A percentile compares a stretch with the other conserved stretches of the same genome.
phyloP scores from a whole-genome alignment of 345 rosid genomes.

The Eucalyptus tenuipes region DNA sequence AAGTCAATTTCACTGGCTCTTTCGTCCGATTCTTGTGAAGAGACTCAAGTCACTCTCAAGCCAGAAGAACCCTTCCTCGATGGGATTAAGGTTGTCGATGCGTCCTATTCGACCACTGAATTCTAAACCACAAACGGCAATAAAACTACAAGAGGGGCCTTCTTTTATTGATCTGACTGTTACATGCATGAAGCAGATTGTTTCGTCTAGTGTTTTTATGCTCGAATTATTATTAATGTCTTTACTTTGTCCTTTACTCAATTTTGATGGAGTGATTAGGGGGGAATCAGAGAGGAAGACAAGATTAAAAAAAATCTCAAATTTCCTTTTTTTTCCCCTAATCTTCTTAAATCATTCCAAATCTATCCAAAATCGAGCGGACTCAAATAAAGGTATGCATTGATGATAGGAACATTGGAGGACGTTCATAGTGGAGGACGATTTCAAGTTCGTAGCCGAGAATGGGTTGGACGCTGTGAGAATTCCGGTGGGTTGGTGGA shows the following conservation, averaged over 20 bases:
- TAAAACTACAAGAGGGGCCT: too few species aligned
- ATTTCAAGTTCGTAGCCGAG: slow-evolving; percentile 38
- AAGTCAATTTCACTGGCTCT: not conserved
- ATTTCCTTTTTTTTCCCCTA: not conserved
- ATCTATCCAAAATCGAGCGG: not conserved
- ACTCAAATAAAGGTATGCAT: not conserved
- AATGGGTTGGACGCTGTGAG: slow-evolving; percentile 39
- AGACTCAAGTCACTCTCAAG: not conserved
- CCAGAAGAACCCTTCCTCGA: not conserved
- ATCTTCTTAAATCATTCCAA: not conserved
- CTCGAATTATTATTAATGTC: not conserved
- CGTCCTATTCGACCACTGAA: not conserved
- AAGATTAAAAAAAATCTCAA: not conserved
- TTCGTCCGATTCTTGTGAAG: not conserved
- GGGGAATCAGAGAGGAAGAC: not conserved
- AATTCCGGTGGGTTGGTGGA: slow-evolving; percentile 71
- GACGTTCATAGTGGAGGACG: slow-evolving; percentile 43
- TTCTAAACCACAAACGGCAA: not conserved
- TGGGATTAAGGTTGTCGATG: not conserved
- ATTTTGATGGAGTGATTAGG: not conserved
- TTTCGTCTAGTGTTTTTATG: not conserved
- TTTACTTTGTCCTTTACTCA: not conserved
- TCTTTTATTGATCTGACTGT: not conserved
- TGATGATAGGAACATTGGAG: slow-evolving; percentile 41
- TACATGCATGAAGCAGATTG: not conserved